Percentiles rank a stretch among this genome's conserved stretches.
Evolutionary conservation across 2,329 filamentous ascomycete species (phyloP).

Genomic region (Beauveria medogensis): DNA sequence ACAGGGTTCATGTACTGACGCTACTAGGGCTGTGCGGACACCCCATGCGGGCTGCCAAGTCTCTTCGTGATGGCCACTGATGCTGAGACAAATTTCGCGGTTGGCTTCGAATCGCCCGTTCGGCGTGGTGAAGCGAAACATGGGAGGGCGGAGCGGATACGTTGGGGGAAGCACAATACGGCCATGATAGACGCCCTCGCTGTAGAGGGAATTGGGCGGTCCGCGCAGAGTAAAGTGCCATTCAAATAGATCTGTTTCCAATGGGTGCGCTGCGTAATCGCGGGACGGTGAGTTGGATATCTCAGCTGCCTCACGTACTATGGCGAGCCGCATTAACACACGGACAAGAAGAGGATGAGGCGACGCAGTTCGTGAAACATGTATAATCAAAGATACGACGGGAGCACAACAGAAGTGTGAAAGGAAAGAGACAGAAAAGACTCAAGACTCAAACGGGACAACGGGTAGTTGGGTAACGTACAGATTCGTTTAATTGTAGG

Average conservation of each 20-base stretch:
- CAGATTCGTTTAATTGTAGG: slow-evolving; percentile 79
- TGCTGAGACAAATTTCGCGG: slow-evolving; percentile 90
- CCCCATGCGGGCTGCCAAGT: slow-evolving; percentile 99
- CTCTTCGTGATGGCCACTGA: slow-evolving; percentile 93
- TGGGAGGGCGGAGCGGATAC: slow-evolving; percentile 86
- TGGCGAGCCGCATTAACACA: slow-evolving; percentile 40
- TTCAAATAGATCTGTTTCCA: slow-evolving; percentile 88
- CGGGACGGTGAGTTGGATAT: slow-evolving; percentile 70
- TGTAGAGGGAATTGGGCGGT: slow-evolving; percentile 73
- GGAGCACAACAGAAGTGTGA: background rate
- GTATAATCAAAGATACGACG: background rate
- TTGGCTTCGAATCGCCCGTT: slow-evolving; percentile 93
- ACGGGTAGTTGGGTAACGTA: slow-evolving; percentile 31
- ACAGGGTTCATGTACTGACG: slow-evolving; percentile 25
- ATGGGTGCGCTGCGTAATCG: slow-evolving; percentile 77
- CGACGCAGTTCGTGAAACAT: background rate
- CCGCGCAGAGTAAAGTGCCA: slow-evolving; percentile 99
- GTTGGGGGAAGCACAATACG: slow-evolving; percentile 83
- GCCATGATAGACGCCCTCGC: slow-evolving; percentile 83
- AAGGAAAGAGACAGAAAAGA: background rate
- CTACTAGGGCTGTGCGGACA: slow-evolving; percentile 75
- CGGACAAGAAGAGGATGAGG: background rate
- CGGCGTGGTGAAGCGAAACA: slow-evolving; percentile 92
- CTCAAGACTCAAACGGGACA: no score
- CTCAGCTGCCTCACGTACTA: slow-evolving; percentile 73